Conservation (phyloP, 2,329 filamentous ascomycete species). For the Aspergillus awamori region DNA sequence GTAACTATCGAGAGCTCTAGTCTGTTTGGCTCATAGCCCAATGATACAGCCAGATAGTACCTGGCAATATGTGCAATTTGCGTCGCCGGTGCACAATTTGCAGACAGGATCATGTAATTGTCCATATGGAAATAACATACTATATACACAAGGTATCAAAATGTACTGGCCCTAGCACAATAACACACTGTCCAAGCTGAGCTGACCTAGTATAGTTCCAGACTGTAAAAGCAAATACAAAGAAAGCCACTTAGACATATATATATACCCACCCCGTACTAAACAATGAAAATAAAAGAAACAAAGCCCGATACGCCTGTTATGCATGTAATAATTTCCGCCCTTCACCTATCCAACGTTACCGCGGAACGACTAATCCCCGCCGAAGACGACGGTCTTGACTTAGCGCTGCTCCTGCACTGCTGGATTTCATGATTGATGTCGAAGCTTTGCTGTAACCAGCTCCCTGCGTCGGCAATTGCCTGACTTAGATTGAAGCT, state of each 20-base stretch:
- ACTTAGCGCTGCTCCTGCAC: slow-evolving; percentile 19
- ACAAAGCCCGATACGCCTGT: background rate
- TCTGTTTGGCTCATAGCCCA: too few species aligned
- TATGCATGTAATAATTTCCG: background rate
- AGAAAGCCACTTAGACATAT: background rate
- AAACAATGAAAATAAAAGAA: background rate
- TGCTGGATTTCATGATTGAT: slow-evolving; percentile 38
- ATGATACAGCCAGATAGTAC: too few species aligned
- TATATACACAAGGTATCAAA: too few species aligned
- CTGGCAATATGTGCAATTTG: too few species aligned
- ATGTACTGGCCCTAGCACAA: too few species aligned
- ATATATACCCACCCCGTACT: background rate
- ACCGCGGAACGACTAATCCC: slow-evolving; percentile 12
- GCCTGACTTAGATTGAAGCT: slow-evolving; percentile 49
- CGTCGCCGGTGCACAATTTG: too few species aligned
- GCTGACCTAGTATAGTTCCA: too few species aligned
- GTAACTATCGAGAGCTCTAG: too few species aligned
- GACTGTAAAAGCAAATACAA: background rate
- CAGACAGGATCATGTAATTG: too few species aligned
- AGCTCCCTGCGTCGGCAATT: slow-evolving; percentile 50
- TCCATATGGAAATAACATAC: too few species aligned
- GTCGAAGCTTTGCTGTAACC: slow-evolving; percentile 49
- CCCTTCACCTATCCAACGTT: slow-evolving; percentile 20
- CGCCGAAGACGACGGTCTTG: slow-evolving; percentile 17
- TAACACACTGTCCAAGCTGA: too few species aligned